Percentiles rank a stretch among this genome's conserved stretches.
Conservation (phyloP, 192 early-diverging fungal genomes). For the Entomortierella beljakovae region DNA sequence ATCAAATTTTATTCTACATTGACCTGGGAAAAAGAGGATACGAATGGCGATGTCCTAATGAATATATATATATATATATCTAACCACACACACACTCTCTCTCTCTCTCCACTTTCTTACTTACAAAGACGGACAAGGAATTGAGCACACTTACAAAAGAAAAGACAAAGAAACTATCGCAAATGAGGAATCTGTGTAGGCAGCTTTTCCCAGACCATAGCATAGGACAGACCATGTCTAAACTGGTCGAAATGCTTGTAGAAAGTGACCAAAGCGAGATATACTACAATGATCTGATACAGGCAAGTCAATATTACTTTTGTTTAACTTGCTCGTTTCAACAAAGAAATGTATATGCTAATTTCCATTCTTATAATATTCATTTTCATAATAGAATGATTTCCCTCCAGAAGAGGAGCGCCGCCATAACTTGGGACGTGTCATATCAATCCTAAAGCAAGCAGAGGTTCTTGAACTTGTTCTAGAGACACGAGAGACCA, state of each 20-base stretch:
- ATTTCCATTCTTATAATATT: no score
- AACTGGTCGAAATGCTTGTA: conserved; percentile 28
- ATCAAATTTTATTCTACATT: not conserved
- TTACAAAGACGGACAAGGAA: conserved; percentile 48
- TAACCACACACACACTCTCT: not conserved
- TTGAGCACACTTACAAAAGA: conserved; percentile 15
- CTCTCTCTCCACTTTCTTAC: not conserved
- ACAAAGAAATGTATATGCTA: no score
- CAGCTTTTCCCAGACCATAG: conserved; percentile 45
- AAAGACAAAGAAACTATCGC: conserved; percentile 30
- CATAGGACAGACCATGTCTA: conserved; percentile 39
- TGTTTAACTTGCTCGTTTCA: no score
- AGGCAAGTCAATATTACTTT: conserved; percentile 15
- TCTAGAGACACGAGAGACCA: conserved; percentile 11
- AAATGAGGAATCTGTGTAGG: conserved; percentile 44
- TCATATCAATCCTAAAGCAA: conserved; percentile 29
- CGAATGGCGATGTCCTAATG: no score
- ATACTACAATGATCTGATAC: conserved; percentile 33
- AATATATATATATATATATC: no score
- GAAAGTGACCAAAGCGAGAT: conserved; percentile 29
- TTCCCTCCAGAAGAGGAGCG: conserved; percentile 46
- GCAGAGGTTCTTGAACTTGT: conserved; percentile 26
- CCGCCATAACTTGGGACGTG: conserved; percentile 44
- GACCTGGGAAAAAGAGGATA: no score
- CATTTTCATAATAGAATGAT: conserved; percentile 15